phyloP scores from a whole-genome alignment of 306 rosid species.

The peach (Prunus persica) region Prunus_persica_NCBIv2 NC_034015.1:5649501-5650000 shows the following conservation, averaged over 20 bases:
- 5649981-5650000: background rate
- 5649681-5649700: background rate
- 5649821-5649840: background rate
- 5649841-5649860: background rate
- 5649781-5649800: background rate
- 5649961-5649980: too few relatives aligned
- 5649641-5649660: background rate
- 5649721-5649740: too few relatives aligned
- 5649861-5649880: too few relatives aligned
- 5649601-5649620: background rate
- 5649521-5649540: background rate
- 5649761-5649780: too few relatives aligned
- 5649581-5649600: background rate
- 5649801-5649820: background rate
- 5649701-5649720: too few relatives aligned
- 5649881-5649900: background rate
- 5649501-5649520: background rate
- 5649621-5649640: too few relatives aligned
- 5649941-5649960: background rate
- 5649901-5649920: too few relatives aligned
- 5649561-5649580: background rate
- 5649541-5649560: background rate
- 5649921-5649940: too few relatives aligned
- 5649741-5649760: background rate
- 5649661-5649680: background rate